Conservation (phyloP, 345 rosid genomes). For the Salix suchowensis region DNA sequence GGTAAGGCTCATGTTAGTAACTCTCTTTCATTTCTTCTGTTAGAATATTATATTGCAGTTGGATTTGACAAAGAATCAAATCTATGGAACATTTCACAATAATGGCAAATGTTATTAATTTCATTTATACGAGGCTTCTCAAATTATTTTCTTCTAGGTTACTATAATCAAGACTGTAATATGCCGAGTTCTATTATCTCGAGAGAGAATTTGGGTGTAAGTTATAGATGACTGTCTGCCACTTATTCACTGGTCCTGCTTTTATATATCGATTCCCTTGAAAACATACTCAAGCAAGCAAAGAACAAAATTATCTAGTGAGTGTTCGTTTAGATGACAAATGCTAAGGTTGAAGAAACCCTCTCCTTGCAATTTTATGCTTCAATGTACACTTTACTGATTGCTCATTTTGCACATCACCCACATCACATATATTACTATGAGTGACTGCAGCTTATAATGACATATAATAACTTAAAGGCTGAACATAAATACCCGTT, state of each 20-base stretch:
- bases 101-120: background rate
- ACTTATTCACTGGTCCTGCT: background rate
- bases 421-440: background rate
- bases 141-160: background rate
- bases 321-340: background rate
- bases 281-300: background rate
- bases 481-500: background rate
- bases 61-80: background rate
- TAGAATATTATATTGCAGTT: background rate
- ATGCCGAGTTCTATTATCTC: background rate
- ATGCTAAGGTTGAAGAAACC: background rate
- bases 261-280: background rate
- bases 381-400: background rate
- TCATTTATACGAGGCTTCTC: too few relatives aligned
- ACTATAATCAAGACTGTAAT: background rate
- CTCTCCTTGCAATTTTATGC: background rate
- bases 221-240: background rate
- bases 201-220: background rate
- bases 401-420: background rate
- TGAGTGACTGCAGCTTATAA: background rate
- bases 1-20: too few relatives aligned
- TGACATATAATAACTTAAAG: background rate
- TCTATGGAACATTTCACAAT: background rate
- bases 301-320: background rate
- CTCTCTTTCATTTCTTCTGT: background rate